Evolutionary conservation across 2,329 filamentous ascomycete genomes (phyloP).

Genomic region (Aspergillus fumigatiaffinis): DNA sequence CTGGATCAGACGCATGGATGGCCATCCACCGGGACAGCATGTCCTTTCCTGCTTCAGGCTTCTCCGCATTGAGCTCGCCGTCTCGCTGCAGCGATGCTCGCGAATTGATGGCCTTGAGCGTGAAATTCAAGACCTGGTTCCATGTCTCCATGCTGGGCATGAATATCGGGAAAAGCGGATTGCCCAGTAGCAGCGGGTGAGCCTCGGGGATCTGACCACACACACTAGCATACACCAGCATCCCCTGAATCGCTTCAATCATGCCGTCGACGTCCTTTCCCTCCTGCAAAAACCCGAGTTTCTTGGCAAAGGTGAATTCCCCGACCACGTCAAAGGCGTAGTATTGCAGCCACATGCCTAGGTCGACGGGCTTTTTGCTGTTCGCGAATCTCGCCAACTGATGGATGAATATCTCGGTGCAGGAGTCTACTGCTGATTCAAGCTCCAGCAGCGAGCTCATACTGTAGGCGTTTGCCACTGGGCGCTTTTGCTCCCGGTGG

Average conservation of each 20-base stretch:
- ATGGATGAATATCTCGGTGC: slow-evolving; percentile 15
- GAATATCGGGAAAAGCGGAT: slow-evolving; percentile 26
- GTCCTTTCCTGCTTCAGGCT: slow-evolving; percentile 18
- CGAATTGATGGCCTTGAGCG: slow-evolving; percentile 29
- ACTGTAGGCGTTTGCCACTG: slow-evolving; percentile 25
- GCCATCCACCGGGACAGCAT: slow-evolving; percentile 30
- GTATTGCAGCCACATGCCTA: slow-evolving; percentile 24
- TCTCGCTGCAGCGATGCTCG: slow-evolving; percentile 22
- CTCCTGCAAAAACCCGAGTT: slow-evolving; percentile 42
- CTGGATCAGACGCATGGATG: slow-evolving; percentile 23
- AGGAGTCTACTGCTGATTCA: slow-evolving; percentile 24
- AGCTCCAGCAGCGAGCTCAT: slow-evolving; percentile 24
- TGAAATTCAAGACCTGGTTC: slow-evolving; percentile 32
- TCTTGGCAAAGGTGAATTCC: slow-evolving; percentile 39
- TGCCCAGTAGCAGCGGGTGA: slow-evolving; percentile 25
- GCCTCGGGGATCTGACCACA: slow-evolving; percentile 27
- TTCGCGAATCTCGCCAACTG: slow-evolving; percentile 13
- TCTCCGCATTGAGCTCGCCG: not conserved
- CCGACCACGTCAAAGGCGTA: slow-evolving; percentile 42
- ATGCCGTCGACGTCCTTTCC: slow-evolving; percentile 38
- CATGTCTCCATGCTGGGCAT: slow-evolving; percentile 33
- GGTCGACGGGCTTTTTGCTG: slow-evolving; percentile 5
- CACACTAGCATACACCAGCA: slow-evolving; percentile 25
- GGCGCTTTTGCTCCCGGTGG: slow-evolving; percentile 17
- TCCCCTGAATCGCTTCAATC: slow-evolving; percentile 27